phyloP scores from a whole-genome alignment of 2,329 filamentous ascomycete genomes.

The Arthroderma sp. region DNA sequence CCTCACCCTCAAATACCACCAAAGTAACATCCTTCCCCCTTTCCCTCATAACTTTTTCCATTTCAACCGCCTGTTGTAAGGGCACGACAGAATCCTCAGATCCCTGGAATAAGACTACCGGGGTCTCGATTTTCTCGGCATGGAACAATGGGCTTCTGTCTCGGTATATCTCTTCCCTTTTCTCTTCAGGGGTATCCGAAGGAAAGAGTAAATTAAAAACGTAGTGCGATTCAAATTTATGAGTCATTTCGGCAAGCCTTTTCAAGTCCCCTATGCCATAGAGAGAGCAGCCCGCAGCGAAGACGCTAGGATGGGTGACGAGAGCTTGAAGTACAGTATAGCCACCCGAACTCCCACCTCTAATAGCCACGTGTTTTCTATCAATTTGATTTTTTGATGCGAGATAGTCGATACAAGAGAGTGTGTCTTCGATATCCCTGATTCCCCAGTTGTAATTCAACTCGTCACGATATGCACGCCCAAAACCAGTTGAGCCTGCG shows the following conservation, averaged over 20 bases:
- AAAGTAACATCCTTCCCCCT: background rate
- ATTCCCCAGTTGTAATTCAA: background rate
- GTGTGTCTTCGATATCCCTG: background rate
- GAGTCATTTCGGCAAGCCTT: background rate
- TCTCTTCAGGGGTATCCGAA: background rate
- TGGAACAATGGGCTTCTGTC: background rate
- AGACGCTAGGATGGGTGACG: background rate
- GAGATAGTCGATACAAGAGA: background rate
- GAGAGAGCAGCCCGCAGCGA: background rate
- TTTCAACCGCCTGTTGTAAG: background rate
- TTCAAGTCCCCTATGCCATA: background rate
- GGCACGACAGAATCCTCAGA: conserved; percentile 1
- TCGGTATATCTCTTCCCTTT: background rate
- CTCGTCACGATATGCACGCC: background rate
- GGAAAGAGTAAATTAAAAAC: background rate
- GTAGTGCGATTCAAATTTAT: background rate
- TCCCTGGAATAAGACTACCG: background rate
- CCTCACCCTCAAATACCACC: background rate
- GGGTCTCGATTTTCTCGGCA: background rate
- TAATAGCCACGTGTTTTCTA: background rate
- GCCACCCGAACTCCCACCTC: background rate
- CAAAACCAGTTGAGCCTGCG: background rate
- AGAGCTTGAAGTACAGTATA: background rate
- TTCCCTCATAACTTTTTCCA: background rate
- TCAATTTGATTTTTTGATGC: background rate